Percentiles rank a stretch among this genome's conserved stretches.
Conservation (phyloP, 1,284 basidiomycete genomes). For the Exobasidium cylindrosporum region DNA sequence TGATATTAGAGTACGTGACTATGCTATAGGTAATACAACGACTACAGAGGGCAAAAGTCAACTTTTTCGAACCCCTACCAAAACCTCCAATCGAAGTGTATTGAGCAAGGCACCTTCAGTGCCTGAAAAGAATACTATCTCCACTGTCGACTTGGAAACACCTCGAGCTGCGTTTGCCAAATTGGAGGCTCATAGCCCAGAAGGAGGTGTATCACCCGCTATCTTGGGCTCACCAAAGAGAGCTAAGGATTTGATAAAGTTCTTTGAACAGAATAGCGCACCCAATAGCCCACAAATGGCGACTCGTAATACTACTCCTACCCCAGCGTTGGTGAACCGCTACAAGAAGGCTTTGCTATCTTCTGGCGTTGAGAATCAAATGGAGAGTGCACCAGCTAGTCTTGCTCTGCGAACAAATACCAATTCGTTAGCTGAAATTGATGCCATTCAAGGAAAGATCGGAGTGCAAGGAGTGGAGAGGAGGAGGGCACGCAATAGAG, state of each 20-base stretch:
- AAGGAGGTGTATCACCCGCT: neutral
- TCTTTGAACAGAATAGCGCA: conserved; percentile 28
- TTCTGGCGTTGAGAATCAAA: neutral
- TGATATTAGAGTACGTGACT: no score
- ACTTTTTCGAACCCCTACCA: neutral
- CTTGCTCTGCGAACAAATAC: neutral
- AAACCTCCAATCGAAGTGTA: neutral
- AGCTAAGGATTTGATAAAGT: conserved; percentile 38
- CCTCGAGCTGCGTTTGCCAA: neutral
- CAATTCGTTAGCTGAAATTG: neutral
- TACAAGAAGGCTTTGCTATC: neutral
- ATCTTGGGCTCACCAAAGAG: conserved; percentile 27
- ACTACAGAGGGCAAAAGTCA: neutral
- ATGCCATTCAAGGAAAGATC: neutral
- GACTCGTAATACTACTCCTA: neutral
- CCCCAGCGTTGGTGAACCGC: neutral
- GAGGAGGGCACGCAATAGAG: neutral
- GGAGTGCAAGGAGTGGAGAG: neutral
- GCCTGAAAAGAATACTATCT: neutral
- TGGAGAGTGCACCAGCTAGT: neutral
- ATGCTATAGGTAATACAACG: no score
- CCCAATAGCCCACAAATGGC: neutral
- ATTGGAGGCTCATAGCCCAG: neutral
- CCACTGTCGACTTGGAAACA: neutral
- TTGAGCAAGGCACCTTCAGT: neutral